Percentiles rank a stretch among this genome's conserved stretches.
Evolutionary conservation across 805 yeast species (phyloP).

Genomic region (Yarrowia yakushimensis): DNA sequence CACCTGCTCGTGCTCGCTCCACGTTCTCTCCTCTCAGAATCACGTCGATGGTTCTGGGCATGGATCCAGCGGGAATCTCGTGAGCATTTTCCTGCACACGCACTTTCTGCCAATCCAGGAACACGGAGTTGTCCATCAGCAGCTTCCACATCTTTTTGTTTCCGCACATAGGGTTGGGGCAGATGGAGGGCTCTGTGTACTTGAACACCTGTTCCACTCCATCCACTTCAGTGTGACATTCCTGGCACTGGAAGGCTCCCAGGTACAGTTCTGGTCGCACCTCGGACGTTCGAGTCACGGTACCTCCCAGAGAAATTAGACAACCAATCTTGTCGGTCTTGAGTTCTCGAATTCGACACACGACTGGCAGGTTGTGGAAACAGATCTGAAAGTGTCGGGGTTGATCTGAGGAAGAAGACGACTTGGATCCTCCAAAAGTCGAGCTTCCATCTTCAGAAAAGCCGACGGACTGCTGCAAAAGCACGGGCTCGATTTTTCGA

Average conservation of each 20-base stretch:
- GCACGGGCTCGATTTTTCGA: conserved; percentile 70
- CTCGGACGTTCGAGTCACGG: conserved; percentile 93
- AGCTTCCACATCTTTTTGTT: conserved; percentile 85
- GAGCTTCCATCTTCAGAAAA: conserved; percentile 41
- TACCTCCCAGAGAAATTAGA: conserved; percentile 80
- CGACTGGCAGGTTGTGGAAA: conserved; percentile 77
- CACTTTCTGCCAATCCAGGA: conserved; percentile 94
- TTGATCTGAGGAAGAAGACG: conserved; percentile 38
- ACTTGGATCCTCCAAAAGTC: conserved; percentile 27
- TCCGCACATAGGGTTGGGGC: conserved; percentile 83
- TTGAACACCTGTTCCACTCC: conserved; percentile 90
- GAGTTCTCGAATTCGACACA: conserved; percentile 82
- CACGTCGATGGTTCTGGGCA: conserved; percentile 96
- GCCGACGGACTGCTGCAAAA: conserved; percentile 39
- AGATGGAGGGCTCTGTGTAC: conserved; percentile 90
- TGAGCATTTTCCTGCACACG: conserved; percentile 94
- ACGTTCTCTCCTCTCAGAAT: conserved; percentile 91
- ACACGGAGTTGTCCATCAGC: conserved; percentile 76
- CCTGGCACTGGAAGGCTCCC: conserved; percentile 85
- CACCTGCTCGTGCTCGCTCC: conserved; percentile 96
- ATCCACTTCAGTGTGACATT: conserved; percentile 78
- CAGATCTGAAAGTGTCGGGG: conserved; percentile 87
- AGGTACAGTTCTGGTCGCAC: conserved; percentile 90
- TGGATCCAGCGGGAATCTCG: conserved; percentile 96
- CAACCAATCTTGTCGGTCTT: conserved; percentile 86